Evolutionary conservation across 1,284 basidiomycete genomes (phyloP).

Genomic region (Austroboletus novae-zelandiae): DNA sequence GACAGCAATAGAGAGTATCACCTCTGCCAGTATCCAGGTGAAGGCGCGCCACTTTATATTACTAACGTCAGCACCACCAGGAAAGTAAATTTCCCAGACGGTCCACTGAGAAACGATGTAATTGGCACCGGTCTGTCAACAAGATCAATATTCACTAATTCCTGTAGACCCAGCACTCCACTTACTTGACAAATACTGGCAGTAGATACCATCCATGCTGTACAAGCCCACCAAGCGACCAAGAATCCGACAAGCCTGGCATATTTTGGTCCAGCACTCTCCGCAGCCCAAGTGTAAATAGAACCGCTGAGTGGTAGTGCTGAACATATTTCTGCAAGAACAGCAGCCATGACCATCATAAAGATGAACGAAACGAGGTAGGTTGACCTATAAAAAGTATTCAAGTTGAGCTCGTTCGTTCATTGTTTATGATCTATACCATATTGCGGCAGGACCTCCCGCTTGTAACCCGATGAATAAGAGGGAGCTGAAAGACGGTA

Average conservation of each 20-base stretch:
- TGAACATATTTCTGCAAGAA: slow-evolving; percentile 85
- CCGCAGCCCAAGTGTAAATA: slow-evolving; percentile 89
- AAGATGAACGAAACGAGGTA: slow-evolving; percentile 77
- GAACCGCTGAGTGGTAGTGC: slow-evolving; percentile 83
- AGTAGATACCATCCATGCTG: slow-evolving; percentile 88
- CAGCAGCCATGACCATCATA: slow-evolving; percentile 81
- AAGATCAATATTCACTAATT: neutral
- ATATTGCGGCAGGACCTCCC: slow-evolving; percentile 82
- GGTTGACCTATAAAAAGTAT: slow-evolving; percentile 58
- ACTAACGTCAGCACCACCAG: slow-evolving; percentile 65
- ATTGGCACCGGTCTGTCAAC: slow-evolving; percentile 70
- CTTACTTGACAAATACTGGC: slow-evolving; percentile 79
- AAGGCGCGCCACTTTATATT: slow-evolving; percentile 83
- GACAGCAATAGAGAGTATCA: slow-evolving; percentile 62
- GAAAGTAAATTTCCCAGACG: slow-evolving; percentile 78
- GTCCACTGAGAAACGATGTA: slow-evolving; percentile 78
- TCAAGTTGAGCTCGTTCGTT: neutral
- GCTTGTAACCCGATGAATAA: slow-evolving; percentile 80
- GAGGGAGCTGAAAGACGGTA: slow-evolving; percentile 49
- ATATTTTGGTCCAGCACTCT: slow-evolving; percentile 81
- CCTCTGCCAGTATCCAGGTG: slow-evolving; percentile 79
- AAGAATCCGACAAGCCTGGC: slow-evolving; percentile 82
- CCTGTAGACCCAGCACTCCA: neutral
- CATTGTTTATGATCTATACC: slow-evolving; percentile 37
- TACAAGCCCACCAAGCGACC: slow-evolving; percentile 86